Evolutionary conservation across 495 filamentous ascomycete species (phyloP), one percentile per base, ranked within the genome.

Genomic region (Penicillium salamii): DNA sequence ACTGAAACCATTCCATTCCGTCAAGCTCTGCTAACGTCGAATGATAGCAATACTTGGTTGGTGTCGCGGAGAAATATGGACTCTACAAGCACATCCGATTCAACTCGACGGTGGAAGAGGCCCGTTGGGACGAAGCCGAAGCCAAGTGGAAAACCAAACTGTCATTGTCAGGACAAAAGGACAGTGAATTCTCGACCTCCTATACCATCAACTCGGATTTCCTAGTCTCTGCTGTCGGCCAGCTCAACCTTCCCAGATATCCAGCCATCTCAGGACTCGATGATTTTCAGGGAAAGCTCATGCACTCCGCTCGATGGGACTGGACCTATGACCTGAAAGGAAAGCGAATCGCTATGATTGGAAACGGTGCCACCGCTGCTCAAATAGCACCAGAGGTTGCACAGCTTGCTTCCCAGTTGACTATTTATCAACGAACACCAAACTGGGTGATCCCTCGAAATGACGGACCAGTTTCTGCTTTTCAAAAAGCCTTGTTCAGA

Each of bases 301-400:
- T 82, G 48, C 82, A 86, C 46, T 79, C 70, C 20, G 82, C 82
- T 13, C 57, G 67, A 14, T 86, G 77, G 76, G 75, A 81, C 39
- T 60, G 62, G 49, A 69, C 54, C 8, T 72, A 74, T 19, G 70
- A 78, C 39, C 67, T 77, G 6, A 58, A 58, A 7, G 73, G 69
- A 4, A 84, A 82, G 50, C 65, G 62, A 13, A 69, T 85, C 28
- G 78, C 74, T 6, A 52, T 83, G 1, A 75, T 84, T 31, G 81
- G 81, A 46, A 76, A 55, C 65, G 78, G 78, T 86, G 33, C 85
- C 15, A 87, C 84, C 14, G 80, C 79, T 8, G 84, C 80, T n/a
- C 87, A 89, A 58, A 87, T 89, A 53, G 73, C 86, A 18, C 84
- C 86, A 12, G 78, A 77, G 36, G 68, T 88, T 21, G 79, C 80